Evolutionary conservation across 2,329 filamentous ascomycete genomes (phyloP), one percentile per base, ranked within the genome.

Genomic region (Capronia epimyces): DNA sequence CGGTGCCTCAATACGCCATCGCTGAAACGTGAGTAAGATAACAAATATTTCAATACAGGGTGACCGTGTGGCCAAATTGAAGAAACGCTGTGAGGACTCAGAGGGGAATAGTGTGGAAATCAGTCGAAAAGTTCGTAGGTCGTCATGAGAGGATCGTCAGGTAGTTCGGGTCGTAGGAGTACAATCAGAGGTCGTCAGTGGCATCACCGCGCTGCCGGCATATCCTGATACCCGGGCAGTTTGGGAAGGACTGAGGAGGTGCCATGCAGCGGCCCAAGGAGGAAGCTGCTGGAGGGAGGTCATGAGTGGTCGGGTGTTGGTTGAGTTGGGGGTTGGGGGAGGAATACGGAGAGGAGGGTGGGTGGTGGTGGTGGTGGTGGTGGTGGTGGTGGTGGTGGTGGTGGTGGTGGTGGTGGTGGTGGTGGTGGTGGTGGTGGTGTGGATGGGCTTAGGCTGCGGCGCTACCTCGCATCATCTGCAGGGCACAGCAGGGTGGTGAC

Each of bases 401-500:
- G 29, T 32, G 3, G 29, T 20, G 18, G 16, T 18, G 18, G 12
- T 18, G 16, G 34, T 37, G 6, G 12, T 32, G 29, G 29, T n/a
- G 29, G 13, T 37, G 16, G 15, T 20, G 6, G n/a, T 18, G 13
- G 43, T 24, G 32, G 34, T 34, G 31, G 37, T 45, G 36, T 24
- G 47, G 42, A 46, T 29, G 47, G 31, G 36, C 18, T 24, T 21
- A 22, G 29, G 18, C 16, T 42, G 42, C 15, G 13, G 24, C 42
- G 18, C 41, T 50, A 56, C 47, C 49, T 43, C 25, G 25, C 45
- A 32, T 49, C 43, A 48, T 49, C 52, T 55, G 55, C 55, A 55
- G 52, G 51, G 51, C 31, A 45, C 13, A 41, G 39, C 49, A 45
- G 45, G 52, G 50, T 50, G 49, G 55, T 57, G 55, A 55, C 55